Evolutionary conservation across 805 yeast genomes (phyloP), one percentile per base, ranked within the genome.

Genomic region (Hanseniaspora lachancei): DNA sequence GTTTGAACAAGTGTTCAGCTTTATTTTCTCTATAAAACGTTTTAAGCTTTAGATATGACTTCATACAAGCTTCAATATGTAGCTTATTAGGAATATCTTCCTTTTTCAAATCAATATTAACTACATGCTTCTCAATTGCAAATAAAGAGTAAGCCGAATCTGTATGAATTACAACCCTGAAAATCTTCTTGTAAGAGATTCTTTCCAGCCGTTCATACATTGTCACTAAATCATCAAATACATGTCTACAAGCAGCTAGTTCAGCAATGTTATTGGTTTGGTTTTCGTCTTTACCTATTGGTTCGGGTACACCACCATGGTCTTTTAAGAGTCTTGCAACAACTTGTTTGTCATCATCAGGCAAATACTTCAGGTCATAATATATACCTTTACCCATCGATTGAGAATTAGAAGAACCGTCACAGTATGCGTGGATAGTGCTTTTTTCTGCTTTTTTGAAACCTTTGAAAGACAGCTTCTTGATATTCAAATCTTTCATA

Each of bases 241-340:
- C 95, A 36, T 72, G 72, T 5, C 69, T 63, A 20, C 85, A 74
- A 0, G 95, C 96, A 15, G 70, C 66, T 12, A 89, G 74, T 67
- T 89, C 97, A 0, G 95, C 93, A 42, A 86, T 69, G 60, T 86
- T 89, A 62, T 88, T 89, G 1, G 95, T 86, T 36, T 82, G 88
- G 8, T 39, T 47, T 5, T 10, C 7, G 3, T 36, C 40, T 3
- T 10, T 8, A 9, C 29, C 15, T 6, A 32, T 20, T 10, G 5
- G 16, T 8, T 23, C 32, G 6, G 50, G 48, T 8, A 21, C 21
- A 24, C 56, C 46, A 21, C 32, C 40, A 27, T 35, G 13, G 15
- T 27, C 40, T 43, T 36, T 27, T 7, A 51, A 44, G 23, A 16
- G 12, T 12, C 8, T 13, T 12, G n/a, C 21, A 3, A 62, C 63